These are phyloP conservation scores for Prunus kanzakura DNA, from an alignment of 306 rosid genomes.

Conservation along the genomic window DNA sequence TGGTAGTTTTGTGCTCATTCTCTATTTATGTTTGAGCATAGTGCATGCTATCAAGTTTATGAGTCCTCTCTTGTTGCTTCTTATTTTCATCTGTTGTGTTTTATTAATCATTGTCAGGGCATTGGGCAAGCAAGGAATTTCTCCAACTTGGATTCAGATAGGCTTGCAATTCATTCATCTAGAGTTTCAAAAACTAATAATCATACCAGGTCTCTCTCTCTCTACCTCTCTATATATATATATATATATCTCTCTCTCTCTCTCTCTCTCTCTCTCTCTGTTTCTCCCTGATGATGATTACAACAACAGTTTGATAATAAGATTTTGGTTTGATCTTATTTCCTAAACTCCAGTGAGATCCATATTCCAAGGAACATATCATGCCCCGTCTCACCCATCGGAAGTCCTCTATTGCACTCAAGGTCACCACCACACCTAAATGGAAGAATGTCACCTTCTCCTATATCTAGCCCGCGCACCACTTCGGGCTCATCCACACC, in stretches of 20 bases:
- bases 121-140: conserved; percentile 58
- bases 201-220: conserved; percentile 62
- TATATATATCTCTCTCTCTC: background rate
- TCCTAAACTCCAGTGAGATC: conserved; percentile 62
- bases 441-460: conserved; percentile 94
- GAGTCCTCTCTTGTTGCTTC: background rate
- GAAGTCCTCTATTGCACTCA: conserved; percentile 94
- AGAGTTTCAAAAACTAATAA: conserved; percentile 64
- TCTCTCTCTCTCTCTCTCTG: conserved; percentile 12
- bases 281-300: conserved; percentile 4
- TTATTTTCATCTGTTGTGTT: background rate
- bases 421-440: conserved; percentile 86
- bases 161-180: conserved; percentile 87
- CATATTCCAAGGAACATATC: conserved; percentile 79
- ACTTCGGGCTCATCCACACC: conserved; percentile 94
- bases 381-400: conserved; percentile 96
- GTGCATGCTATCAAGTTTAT: background rate
- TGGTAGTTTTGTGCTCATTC: background rate
- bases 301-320: background rate
- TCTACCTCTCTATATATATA: conserved; percentile 11
- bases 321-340: conserved; percentile 36
- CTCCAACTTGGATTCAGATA: conserved; percentile 71
- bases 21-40: background rate
- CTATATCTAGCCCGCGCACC: conserved; percentile 92
- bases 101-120: conserved; percentile 46